Evolutionary conservation across 352 stramenopile species (phyloP).

Genomic region (Phytopythium ostracodes): DNA sequence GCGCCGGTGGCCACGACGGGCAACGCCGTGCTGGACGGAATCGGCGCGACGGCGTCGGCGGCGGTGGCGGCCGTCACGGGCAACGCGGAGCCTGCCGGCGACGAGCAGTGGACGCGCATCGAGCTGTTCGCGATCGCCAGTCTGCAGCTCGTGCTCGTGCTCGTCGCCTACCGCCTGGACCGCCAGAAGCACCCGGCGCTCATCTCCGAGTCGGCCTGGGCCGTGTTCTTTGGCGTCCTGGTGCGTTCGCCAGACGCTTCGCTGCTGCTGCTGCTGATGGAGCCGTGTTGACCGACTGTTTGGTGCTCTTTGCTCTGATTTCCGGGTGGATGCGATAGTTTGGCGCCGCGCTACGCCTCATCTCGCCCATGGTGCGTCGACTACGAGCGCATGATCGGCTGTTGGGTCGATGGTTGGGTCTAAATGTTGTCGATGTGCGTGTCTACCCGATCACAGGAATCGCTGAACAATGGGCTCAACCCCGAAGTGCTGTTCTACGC

Average conservation of each 20-base stretch:
- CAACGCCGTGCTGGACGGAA: conserved; percentile 30
- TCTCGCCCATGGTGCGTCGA: conserved; percentile 59
- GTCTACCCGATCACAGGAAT: conserved; percentile 35
- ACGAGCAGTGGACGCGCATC: conserved; percentile 59
- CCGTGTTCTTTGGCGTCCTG: conserved; percentile 82
- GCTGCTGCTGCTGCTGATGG: background rate
- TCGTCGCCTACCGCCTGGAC: conserved; percentile 79
- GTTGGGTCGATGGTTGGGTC: background rate
- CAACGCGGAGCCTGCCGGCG: conserved; percentile 14
- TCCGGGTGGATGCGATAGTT: conserved; percentile 33
- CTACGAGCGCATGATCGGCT: background rate
- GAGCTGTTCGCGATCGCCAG: conserved; percentile 79
- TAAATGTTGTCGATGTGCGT: background rate
- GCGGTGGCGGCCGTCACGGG: conserved; percentile 16
- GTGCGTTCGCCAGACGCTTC: conserved; percentile 23
- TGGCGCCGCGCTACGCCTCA: conserved; percentile 69
- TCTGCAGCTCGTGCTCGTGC: conserved; percentile 76
- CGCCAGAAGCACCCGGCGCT: conserved; percentile 55
- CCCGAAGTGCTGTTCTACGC: conserved; percentile 83
- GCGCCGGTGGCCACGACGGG: conserved; percentile 17
- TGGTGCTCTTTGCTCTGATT: background rate
- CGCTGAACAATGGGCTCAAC: conserved; percentile 77
- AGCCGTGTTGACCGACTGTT: background rate
- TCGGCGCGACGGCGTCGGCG: conserved; percentile 11
- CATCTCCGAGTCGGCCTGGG: conserved; percentile 78